A percentile compares a stretch with the other conserved stretches of the same genome.
phyloP scores from a whole-genome alignment of 2,329 filamentous ascomycete genomes.

The Bipolaris oryzae region DNA sequence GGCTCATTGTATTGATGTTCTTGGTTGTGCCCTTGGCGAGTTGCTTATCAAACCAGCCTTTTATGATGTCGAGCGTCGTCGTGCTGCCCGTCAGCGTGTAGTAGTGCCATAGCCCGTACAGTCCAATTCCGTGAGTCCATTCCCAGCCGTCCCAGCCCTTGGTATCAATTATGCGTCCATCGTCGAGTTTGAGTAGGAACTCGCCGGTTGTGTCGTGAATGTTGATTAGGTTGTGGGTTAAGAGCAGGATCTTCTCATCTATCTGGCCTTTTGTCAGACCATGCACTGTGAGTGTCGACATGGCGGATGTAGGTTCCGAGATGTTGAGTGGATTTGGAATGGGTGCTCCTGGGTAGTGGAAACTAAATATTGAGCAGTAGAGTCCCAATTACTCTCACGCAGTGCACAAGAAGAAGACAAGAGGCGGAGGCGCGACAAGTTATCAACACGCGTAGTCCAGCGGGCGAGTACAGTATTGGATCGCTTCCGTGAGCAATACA shows the following conservation, averaged over 20 bases:
- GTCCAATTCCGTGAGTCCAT: conserved; percentile 80
- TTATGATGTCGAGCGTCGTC: conserved; percentile 67
- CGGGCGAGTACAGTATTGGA: conserved; percentile 10
- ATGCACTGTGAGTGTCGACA: conserved; percentile 52
- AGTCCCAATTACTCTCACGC: not conserved
- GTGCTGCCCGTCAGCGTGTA: conserved; percentile 71
- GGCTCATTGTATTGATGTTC: conserved; percentile 86
- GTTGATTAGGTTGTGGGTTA: conserved; percentile 77
- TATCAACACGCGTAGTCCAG: conserved; percentile 8
- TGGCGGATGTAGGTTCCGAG: conserved; percentile 15
- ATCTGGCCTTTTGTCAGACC: conserved; percentile 53
- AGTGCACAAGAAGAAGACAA: not conserved
- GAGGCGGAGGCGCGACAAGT: not conserved
- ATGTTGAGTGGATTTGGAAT: not conserved
- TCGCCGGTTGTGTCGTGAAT: conserved; percentile 77
- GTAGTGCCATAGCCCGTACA: conserved; percentile 84
- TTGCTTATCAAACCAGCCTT: conserved; percentile 73
- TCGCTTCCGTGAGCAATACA: conserved; percentile 8
- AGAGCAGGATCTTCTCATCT: conserved; percentile 64
- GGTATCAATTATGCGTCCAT: conserved; percentile 79
- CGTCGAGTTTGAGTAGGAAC: conserved; percentile 72
- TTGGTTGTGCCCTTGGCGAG: conserved; percentile 77
- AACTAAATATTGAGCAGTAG: not conserved
- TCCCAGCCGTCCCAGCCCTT: conserved; percentile 87
- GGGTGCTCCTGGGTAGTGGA: not conserved